Evolutionary conservation across 306 rosid genomes (phyloP).

Genomic region (Acmispon strigosus): DNA sequence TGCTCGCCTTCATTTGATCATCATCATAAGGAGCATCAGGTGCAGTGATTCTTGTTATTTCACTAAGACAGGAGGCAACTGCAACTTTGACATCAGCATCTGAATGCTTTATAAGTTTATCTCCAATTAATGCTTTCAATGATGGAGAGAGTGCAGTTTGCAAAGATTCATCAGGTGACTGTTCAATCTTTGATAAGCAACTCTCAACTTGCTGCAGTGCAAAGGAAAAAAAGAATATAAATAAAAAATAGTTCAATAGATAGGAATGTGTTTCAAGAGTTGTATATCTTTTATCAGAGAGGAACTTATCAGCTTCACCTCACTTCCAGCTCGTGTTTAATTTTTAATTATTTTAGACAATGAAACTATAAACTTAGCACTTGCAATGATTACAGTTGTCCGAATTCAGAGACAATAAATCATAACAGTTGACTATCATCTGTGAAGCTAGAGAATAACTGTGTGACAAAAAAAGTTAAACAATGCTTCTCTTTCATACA

Average conservation of each 20-base stretch:
- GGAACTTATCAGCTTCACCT: background rate
- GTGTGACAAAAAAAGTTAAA: background rate
- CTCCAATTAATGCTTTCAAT: conserved; percentile 57
- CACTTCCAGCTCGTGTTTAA: background rate
- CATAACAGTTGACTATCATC: background rate
- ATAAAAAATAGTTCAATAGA: background rate
- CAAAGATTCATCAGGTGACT: conserved; percentile 70
- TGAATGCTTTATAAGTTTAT: conserved; percentile 55
- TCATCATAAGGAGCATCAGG: conserved; percentile 96
- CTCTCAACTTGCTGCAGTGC: conserved; percentile 54
- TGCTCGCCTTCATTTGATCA: conserved; percentile 80
- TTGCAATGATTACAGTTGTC: background rate
- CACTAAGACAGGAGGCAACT: conserved; percentile 87
- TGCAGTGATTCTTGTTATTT: conserved; percentile 92
- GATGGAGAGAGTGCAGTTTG: conserved; percentile 70
- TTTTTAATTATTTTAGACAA: background rate
- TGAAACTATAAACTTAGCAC: background rate
- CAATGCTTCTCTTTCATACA: background rate
- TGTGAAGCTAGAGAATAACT: background rate
- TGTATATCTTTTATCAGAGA: background rate
- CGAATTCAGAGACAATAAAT: background rate
- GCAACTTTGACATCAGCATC: conserved; percentile 75
- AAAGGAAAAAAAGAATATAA: background rate
- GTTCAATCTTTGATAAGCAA: conserved; percentile 66
- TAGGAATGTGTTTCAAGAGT: background rate